These are phyloP conservation scores for Sugiyamaella pinicola DNA, from an alignment of 1,139 yeast species.

Conservation along the genomic window DNA sequence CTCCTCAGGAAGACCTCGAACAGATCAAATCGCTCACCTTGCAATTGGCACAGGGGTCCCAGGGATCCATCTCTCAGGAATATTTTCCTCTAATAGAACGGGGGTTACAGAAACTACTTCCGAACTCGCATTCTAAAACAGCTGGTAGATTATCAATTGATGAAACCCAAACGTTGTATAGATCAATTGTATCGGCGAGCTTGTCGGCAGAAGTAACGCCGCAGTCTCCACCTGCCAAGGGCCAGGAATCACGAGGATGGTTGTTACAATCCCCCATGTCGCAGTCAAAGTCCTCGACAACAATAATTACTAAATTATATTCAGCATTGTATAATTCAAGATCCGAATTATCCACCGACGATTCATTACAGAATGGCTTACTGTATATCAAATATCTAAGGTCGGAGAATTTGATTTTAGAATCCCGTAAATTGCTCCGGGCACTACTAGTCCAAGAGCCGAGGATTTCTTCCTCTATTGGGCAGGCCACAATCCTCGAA, in stretches of 20 bases:
- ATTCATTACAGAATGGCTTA: constrained; percentile 23
- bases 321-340: constrained; percentile 13
- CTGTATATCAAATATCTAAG: constrained; percentile 28
- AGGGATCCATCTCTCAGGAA: constrained; percentile 1
- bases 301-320: constrained; percentile 17
- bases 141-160: constrained; percentile 13
- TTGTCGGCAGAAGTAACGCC: neutral
- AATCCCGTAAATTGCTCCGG: constrained; percentile 30
- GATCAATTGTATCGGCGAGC: constrained; percentile 5
- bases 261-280: constrained; percentile 5
- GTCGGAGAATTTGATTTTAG: constrained; percentile 25
- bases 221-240: neutral
- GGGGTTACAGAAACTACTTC: constrained; percentile 8
- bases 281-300: neutral
- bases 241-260: constrained; percentile 5
- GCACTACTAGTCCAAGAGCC: constrained; percentile 23
- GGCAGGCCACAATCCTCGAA: constrained; percentile 19
- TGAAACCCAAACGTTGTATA: constrained; percentile 12
- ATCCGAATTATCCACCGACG: constrained; percentile 16
- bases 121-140: neutral
- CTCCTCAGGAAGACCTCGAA: neutral
- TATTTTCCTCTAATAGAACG: constrained; percentile 17
- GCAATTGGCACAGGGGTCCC: constrained; percentile 4
- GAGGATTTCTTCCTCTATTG: constrained; percentile 9
- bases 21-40: constrained; percentile 4